Base-by-base conservation (phyloP, 2,329 filamentous ascomycete species). In the Endothia cerciana region DNA sequence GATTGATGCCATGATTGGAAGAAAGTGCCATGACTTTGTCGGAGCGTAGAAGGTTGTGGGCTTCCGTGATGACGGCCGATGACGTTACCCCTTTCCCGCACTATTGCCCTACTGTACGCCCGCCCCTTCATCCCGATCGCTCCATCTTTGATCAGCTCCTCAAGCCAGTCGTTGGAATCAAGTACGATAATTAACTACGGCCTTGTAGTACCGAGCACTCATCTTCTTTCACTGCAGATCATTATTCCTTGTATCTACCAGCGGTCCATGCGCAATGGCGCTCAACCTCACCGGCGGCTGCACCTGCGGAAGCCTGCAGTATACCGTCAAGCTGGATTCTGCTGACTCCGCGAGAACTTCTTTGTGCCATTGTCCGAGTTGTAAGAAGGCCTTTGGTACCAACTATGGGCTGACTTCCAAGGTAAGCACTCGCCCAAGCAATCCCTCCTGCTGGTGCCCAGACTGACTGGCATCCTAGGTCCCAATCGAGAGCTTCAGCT, bases 351-450 rank as follows among this genome's bases (percentile, higher is more conserved):
- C 72, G 0, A 68, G 73, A 25, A 76, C 76, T 3, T 76, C 75
- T 1, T 68, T 77, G 22, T 77, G 74, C 58, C 76, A 77, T 67
- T 77, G 74, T 69, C 66, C 69, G 5, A 75, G 74, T 69, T 77
- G 75, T 65, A 71, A 71, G 15, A 70, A 74, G 38, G 75, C 76
- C 1, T 76, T 77, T 64, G 74, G 74, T 25, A 73, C 74, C 28
- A 76, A 76, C 64, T 75, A 72, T 47, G 76, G 76, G 10, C 69
- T 76, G n/a, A 76, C 74, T 0, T 72, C 73, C 53, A 76, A 74
- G 68, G 69, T 66, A 33, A 36, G 53, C 28, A 25, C 19, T 19
- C 6, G 1, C 17, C 38, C 13, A 13, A 38, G 6, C 13, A 40
- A 15, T 15, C 11, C 4, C 22, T 22, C 19, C 17, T 38, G 19